Base-by-base conservation (phyloP, 129 eudicot genomes). In the Rutidosis leptorrhynchoides region DNA sequence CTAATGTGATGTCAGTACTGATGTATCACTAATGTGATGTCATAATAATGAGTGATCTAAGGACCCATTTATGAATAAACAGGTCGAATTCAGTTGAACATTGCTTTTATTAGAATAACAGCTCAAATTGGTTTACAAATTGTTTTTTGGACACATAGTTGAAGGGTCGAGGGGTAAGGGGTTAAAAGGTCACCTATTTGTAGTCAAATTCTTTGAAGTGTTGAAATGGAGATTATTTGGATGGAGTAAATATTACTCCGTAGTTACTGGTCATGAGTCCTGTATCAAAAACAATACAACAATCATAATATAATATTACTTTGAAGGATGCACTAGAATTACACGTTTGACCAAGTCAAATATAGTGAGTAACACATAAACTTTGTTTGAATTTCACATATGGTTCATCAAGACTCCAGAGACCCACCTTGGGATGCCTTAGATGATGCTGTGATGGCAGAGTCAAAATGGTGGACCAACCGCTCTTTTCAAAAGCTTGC, bases 361-460 rank as follows among this genome's bases (percentile, higher is more conserved):
- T n/a, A n/a, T n/a, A n/a, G n/a, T n/a, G n/a, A n/a, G n/a, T n/a
- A n/a, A n/a, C n/a, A 7, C 42, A 77, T 56, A 53, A 55, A 46
- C n/a, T n/a, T 51, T 42, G 42, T 40, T 26, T 60, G 55, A 30
- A 29, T 22, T 6, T 30, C 3, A 20, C 79, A 83, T 96, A 78
- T 55, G 83, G 82, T 80, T 70, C 83, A 74, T 85, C 79, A 14
- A 83, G n/a, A n/a, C n/a, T n/a, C n/a, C n/a, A n/a, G 77, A 79
- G 95, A 86, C 67, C 83, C 89, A 62, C 81, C 93, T 69, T 93
- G 98, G 98, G 98, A 96, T 64, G 82, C 98, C 15, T 74, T 93
- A 74, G 98, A 93, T 80, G 98, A 93, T 84, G 98, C 85, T 82
- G 98, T 93, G 62, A 93, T 93, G 98, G 96, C 96, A 30, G 98